phyloP scores from a whole-genome alignment of 1,284 basidiomycete genomes.

The Megacollybia platyphylla region DNA sequence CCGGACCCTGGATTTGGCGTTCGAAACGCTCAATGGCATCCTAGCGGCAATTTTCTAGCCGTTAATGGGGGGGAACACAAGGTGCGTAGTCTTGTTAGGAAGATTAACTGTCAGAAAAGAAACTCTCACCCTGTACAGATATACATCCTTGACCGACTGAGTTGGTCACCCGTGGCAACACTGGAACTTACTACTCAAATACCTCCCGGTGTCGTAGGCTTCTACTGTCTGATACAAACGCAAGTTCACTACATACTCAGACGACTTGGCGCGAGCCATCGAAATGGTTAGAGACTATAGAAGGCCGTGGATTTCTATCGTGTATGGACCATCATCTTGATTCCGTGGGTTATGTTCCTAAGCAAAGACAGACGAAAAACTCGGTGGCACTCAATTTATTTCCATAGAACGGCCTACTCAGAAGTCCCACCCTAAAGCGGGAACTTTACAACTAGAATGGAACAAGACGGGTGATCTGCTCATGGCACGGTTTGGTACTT shows the following conservation, averaged over 20 bases:
- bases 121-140: constrained; percentile 29
- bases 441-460: constrained; percentile 63
- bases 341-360: not conserved
- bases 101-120: too few relatives aligned
- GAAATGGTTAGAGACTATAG: constrained; percentile 70
- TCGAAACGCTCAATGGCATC: constrained; percentile 69
- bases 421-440: constrained; percentile 51
- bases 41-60: constrained; percentile 65
- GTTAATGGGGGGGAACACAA: constrained; percentile 80
- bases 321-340: constrained; percentile 31
- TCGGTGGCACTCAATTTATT: constrained; percentile 44
- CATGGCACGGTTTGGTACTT: constrained; percentile 55
- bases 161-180: constrained; percentile 61
- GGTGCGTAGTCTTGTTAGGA: constrained; percentile 19
- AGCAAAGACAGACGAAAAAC: constrained; percentile 40
- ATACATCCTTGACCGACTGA: constrained; percentile 65
- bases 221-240: constrained; percentile 1
- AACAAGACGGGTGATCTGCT: constrained; percentile 63
- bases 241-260: constrained; percentile 22
- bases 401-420: constrained; percentile 34
- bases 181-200: constrained; percentile 49
- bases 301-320: constrained; percentile 71
- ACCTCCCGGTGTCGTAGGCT: constrained; percentile 41
- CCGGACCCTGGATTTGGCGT: constrained; percentile 75
- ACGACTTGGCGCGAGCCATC: constrained; percentile 70